Percentiles rank a stretch among this genome's conserved stretches.
phyloP scores from a whole-genome alignment of 805 yeast species.

The Pichia nanzhaoensis region DNA sequence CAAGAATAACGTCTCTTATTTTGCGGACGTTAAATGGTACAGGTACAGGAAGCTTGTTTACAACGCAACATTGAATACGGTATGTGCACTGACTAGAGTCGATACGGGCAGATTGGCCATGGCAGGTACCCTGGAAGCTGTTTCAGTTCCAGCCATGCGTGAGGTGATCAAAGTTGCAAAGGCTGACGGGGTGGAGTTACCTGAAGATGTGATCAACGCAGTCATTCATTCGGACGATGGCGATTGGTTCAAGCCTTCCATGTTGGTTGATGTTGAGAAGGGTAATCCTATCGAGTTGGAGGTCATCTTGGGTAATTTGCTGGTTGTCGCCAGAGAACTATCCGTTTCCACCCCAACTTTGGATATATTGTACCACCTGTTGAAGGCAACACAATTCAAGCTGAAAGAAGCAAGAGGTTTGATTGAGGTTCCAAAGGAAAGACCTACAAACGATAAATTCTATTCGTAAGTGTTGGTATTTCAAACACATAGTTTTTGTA shows the following conservation, averaged over 20 bases:
- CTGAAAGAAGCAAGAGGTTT: conserved; percentile 52
- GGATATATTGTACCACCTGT: conserved; percentile 47
- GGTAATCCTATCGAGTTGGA: conserved; percentile 67
- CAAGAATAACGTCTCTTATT: conserved; percentile 35
- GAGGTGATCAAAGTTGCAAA: conserved; percentile 62
- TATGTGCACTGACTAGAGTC: conserved; percentile 50
- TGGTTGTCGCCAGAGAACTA: conserved; percentile 42
- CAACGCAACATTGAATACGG: conserved; percentile 61
- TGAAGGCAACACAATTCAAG: conserved; percentile 54
- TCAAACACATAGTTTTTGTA: background rate
- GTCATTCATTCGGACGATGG: conserved; percentile 56
- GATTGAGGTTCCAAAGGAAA: conserved; percentile 35
- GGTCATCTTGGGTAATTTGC: conserved; percentile 61
- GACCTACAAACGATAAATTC: conserved; percentile 28
- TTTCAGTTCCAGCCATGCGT: conserved; percentile 56
- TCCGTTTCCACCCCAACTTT: conserved; percentile 54
- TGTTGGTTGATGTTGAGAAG: conserved; percentile 62
- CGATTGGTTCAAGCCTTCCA: conserved; percentile 59
- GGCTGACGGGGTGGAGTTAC: conserved; percentile 56
- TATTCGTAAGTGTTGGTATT: conserved; percentile 10
- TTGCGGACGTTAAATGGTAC: conserved; percentile 40
- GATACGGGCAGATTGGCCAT: conserved; percentile 50
- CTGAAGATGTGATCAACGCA: conserved; percentile 39
- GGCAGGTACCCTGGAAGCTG: conserved; percentile 36
- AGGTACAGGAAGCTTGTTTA: conserved; percentile 67